A percentile compares a stretch with the other conserved stretches of the same genome.
phyloP scores from a whole-genome alignment of 176 grass and related monocot genomes.

The Areca catechu region DNA sequence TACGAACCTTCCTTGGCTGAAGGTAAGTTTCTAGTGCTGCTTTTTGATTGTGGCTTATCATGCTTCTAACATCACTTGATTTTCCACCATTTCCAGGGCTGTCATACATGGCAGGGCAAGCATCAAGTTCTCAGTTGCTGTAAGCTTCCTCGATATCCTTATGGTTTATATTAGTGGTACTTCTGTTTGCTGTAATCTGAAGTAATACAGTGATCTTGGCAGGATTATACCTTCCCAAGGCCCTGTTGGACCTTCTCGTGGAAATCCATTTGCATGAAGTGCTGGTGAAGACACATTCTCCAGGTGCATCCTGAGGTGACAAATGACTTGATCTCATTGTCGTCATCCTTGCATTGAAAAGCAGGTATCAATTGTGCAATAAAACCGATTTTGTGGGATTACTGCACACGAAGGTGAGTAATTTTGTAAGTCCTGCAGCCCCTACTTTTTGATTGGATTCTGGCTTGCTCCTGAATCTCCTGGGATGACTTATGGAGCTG shows the following conservation, averaged over 20 bases:
- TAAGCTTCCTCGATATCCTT: constrained; percentile 33
- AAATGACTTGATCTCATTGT: no score
- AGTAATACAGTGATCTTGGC: constrained; percentile 19
- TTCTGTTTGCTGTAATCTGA: constrained; percentile 1
- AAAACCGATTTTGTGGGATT: no score
- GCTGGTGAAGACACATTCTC: background rate
- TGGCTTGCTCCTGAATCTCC: no score
- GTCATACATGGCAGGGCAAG: constrained; percentile 34
- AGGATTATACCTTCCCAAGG: constrained; percentile 59
- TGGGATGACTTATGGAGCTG: no score
- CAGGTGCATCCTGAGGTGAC: background rate
- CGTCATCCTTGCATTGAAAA: no score
- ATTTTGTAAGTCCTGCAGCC: no score
- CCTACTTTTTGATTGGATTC: no score
- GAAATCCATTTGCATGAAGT: constrained; percentile 75
- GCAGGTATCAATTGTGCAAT: no score
- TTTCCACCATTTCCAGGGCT: constrained; percentile 37
- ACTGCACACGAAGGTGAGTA: no score
- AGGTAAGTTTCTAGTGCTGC: constrained; percentile 26
- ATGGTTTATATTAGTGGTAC: background rate
- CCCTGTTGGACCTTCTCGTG: constrained; percentile 30
- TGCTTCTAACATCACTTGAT: constrained; percentile 16
- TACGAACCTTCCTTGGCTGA: constrained; percentile 44
- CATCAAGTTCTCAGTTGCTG: constrained; percentile 36
- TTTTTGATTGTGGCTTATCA: background rate